These are phyloP conservation scores for Populus nigra DNA, from an alignment of 345 rosid species.

Conservation along the genomic window DNA sequence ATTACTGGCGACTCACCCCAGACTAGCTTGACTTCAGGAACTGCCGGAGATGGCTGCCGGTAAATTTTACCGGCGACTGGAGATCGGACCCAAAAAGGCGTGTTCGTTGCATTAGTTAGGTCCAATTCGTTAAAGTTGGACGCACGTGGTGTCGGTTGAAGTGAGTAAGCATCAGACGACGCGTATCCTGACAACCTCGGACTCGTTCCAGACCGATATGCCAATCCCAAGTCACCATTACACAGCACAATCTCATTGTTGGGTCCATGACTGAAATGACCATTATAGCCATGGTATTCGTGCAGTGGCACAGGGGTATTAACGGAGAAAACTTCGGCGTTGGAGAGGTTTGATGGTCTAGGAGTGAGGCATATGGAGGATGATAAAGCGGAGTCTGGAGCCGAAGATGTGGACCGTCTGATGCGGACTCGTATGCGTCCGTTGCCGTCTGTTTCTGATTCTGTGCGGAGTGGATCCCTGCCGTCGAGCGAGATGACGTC, in stretches of 20 bases:
- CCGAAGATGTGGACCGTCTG: slow-evolving; percentile 52
- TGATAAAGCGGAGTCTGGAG: slow-evolving; percentile 44
- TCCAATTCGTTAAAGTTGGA: slow-evolving; percentile 56
- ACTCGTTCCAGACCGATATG: slow-evolving; percentile 47
- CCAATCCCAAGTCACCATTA: slow-evolving; percentile 51
- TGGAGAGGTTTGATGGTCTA: slow-evolving; percentile 50
- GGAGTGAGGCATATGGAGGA: slow-evolving; percentile 51
- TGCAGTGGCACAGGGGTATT: slow-evolving; percentile 39
- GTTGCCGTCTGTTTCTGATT: slow-evolving; percentile 42
- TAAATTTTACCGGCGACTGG: slow-evolving; percentile 38
- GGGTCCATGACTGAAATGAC: slow-evolving; percentile 3
- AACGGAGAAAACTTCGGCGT: slow-evolving; percentile 50
- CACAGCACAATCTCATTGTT: slow-evolving; percentile 49
- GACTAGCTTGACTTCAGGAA: slow-evolving; percentile 22
- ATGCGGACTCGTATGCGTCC: slow-evolving; percentile 46
- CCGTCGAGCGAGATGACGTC: slow-evolving; percentile 55
- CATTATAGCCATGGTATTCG: not conserved
- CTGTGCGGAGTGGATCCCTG: slow-evolving; percentile 47
- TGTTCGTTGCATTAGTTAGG: slow-evolving; percentile 13
- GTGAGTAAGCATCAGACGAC: slow-evolving; percentile 74
- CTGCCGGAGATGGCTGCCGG: slow-evolving; percentile 43
- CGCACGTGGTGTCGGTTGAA: slow-evolving; percentile 53
- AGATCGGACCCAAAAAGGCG: slow-evolving; percentile 43
- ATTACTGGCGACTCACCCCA: slow-evolving; percentile 36
- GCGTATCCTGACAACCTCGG: slow-evolving; percentile 67